Percentiles rank a stretch among this genome's conserved stretches.
These are phyloP conservation scores for Hippophae gyantsensis DNA, from an alignment of 306 rosid species.

Conservation along the genomic window DNA sequence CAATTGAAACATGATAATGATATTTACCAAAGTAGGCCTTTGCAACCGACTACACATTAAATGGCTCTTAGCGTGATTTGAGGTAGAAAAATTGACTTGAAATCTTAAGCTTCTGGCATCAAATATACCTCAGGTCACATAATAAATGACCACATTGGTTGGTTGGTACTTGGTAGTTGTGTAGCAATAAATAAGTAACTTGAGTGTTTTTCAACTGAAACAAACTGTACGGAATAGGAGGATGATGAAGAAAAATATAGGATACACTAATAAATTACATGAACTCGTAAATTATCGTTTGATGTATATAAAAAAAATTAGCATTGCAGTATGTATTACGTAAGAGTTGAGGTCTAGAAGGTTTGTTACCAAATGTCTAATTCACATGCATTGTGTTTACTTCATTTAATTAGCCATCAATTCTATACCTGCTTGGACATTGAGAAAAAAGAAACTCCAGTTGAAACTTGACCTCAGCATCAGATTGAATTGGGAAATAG, in stretches of 20 bases:
- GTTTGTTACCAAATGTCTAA: not conserved
- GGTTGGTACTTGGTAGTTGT: not conserved
- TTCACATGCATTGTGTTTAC: not conserved
- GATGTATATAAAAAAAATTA: no score
- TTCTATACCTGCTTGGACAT: not conserved
- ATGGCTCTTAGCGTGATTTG: not conserved
- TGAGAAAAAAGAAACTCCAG: not conserved
- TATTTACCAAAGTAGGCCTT: not conserved
- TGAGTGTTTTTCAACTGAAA: not conserved
- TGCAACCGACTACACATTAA: not conserved
- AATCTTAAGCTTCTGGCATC: not conserved
- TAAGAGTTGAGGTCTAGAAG: not conserved
- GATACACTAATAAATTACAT: no score
- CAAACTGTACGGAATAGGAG: not conserved
- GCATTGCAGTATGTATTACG: no score
- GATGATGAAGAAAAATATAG: not conserved
- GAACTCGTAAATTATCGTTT: no score
- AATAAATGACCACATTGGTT: not conserved
- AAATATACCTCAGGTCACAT: not conserved
- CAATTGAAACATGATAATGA: no score
- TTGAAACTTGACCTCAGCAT: slow-evolving; percentile 18
- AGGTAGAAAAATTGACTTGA: no score
- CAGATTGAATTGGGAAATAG: slow-evolving; percentile 9
- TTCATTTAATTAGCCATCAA: not conserved
- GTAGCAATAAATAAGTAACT: not conserved